Base-by-base conservation (phyloP, 345 rosid genomes). In the Citrus sinensis region DNA sequence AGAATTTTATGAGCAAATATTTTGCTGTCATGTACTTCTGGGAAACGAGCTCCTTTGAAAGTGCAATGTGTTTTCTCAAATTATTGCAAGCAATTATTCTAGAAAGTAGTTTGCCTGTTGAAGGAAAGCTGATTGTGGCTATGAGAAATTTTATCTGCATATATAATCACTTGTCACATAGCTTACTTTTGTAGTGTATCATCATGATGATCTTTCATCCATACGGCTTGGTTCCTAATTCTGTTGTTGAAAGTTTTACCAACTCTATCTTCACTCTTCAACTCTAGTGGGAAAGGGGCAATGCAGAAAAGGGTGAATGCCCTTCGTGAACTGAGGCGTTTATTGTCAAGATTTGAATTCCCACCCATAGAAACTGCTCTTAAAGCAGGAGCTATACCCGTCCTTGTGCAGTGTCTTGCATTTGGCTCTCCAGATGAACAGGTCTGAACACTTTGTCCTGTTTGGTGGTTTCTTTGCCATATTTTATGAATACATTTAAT, bases 381-480 rank as follows among this genome's bases (percentile, higher is more conserved):
- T 68, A 83, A 79, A 32, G 88, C 97, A 74, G 99, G 98, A 85
- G 97, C 97, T 58, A 76, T 97, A 62, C 85, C 95, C n/a, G 61
- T 90, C 61, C 98, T 94, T 73, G 98, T 93, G 87, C 92, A 88
- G 66, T 92, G 95, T 82, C 98, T 97, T 77, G 87, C 97, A 17
- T 97, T 94, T 85, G 99, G 98, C 80, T 92, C 97, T 73, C 85
- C 91, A 1, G 94, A 94, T 69, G 99, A 93, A 80, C 99, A 96
- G 98, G 99, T 92, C 60, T 66, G 66, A 63, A 29, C 55, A 78
- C 32, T 77, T 75, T 51, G 19, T 73, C 70, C 66, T 67, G 51
- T 66, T 77, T 59, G 72, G 35, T 14, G 22, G 13, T 66, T 62
- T 34, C 39, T n/a, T 51, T 49, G 37, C 27, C 62, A 14, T 16